Evolutionary conservation across 352 stramenopile species (phyloP).

Genomic region (Globisporangium parvum): DNA sequence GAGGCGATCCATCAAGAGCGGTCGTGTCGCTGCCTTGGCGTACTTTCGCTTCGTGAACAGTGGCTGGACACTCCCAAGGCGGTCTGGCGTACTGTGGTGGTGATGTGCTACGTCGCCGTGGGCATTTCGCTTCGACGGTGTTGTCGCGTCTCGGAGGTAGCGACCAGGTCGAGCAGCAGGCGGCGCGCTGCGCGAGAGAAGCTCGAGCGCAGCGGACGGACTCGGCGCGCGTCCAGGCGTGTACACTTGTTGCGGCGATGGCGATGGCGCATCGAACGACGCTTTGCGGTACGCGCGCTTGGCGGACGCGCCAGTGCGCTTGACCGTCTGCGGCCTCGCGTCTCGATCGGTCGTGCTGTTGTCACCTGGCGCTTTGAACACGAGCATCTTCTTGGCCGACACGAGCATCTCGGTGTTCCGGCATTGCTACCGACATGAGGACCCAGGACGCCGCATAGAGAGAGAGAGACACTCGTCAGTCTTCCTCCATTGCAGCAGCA

Average conservation of each 20-base stretch:
- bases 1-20: conserved; percentile 35
- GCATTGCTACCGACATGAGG: conserved; percentile 40
- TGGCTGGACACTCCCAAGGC: background rate
- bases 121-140: conserved; percentile 23
- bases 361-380: conserved; percentile 25
- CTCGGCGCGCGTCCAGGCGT: conserved; percentile 5
- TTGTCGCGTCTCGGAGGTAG: conserved; percentile 7
- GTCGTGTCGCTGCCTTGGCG: conserved; percentile 23
- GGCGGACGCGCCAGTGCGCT: background rate
- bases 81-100: background rate
- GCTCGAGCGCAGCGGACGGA: conserved; percentile 26
- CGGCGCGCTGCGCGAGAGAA: conserved; percentile 55
- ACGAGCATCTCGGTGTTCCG: conserved; percentile 64
- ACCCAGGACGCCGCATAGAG: background rate
- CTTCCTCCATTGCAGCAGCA: background rate
- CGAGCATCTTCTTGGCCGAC: conserved; percentile 65
- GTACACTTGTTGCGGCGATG: conserved; percentile 1
- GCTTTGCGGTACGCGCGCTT: conserved; percentile 18
- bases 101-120: conserved; percentile 8
- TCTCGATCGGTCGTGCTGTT: background rate
- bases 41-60: conserved; percentile 40
- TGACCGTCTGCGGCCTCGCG: no score
- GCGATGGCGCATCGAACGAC: conserved; percentile 14
- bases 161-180: conserved; percentile 14
- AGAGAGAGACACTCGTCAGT: background rate